Percentiles rank a stretch among this genome's conserved stretches.
Evolutionary conservation across 306 rosid species (phyloP).

Genomic region (barrel medic (Medicago truncatula)): DNA sequence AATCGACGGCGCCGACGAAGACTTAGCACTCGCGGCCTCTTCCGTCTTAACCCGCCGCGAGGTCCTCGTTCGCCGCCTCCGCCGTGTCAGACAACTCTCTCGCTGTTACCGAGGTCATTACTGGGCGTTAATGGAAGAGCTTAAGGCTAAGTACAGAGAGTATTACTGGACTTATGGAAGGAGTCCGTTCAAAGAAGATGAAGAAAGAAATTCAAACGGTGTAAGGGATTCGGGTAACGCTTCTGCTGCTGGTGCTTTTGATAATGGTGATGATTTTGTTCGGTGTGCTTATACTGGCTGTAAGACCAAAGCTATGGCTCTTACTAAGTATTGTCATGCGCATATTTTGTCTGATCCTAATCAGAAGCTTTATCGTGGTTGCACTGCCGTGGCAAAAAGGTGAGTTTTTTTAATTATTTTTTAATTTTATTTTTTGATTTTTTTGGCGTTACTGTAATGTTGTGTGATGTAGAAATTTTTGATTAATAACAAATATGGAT

Average conservation of each 20-base stretch:
- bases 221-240: conserved; percentile 37
- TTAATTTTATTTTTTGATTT: not conserved
- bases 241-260: not conserved
- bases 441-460: not conserved
- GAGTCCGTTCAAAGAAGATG: conserved; percentile 72
- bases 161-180: conserved; percentile 77
- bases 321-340: conserved; percentile 47
- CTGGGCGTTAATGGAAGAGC: conserved; percentile 74
- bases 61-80: conserved; percentile 46
- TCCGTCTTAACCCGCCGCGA: conserved; percentile 43
- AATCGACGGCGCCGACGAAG: conserved; percentile 43
- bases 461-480: not conserved
- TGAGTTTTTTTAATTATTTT: conserved; percentile 7
- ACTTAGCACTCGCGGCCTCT: conserved; percentile 36
- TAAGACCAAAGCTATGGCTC: conserved; percentile 56
- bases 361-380: conserved; percentile 51
- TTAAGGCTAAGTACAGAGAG: conserved; percentile 55
- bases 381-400: conserved; percentile 48
- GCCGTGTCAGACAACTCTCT: conserved; percentile 46
- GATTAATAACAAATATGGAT: not conserved
- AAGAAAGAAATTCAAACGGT: conserved; percentile 10
- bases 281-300: conserved; percentile 50
- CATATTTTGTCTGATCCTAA: conserved; percentile 56
- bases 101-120: conserved; percentile 48
- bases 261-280: conserved; percentile 46